Evolutionary conservation across 306 rosid species (phyloP), one percentile per base, ranked within the genome.

Genomic region (Corylus avellana): DNA sequence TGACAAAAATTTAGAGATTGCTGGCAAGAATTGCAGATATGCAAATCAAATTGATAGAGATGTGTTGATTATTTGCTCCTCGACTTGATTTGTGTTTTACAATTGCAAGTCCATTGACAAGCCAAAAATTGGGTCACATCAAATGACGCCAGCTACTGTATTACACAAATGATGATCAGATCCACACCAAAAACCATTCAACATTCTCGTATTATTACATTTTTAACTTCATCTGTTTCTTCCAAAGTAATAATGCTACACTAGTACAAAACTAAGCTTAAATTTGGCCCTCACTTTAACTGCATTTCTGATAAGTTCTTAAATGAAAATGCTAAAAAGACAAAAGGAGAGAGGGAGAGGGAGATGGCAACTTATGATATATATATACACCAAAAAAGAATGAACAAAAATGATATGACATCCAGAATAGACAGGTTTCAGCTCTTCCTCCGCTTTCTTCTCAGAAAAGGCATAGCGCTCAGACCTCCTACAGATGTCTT

Each of bases 381-480:
- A 5, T 42, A 5, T 42, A 6, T 42, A 14, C 46, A 35, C 46
- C 44, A 35, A 64, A 16, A 16, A 64, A 64, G 32, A 29, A 64
- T 3, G 42, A 35, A 37, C 17, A 16, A 35, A 12, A 64, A 64
- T 64, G 8, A 50, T 44, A 32, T 75, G 29, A 3, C 50, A 66
- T n/a, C 51, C 48, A 67, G 27, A 51, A 7, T 70, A 20, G 12
- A 8, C 7, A 7, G 37, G 55, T 64, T 73, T 86, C 78, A 92
- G 75, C 79, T 74, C 87, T 83, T 91, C 84, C 88, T 78, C 50
- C 84, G 85, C 74, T 86, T 90, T 73, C 76, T 94, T 84, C 83
- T 92, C 77, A 92, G 77, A 77, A 80, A 84, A n/a, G 98, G 97
- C 89, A 94, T 92, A 39, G 92, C 91, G 12, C 87, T 85, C 39